Conservation (phyloP, 2,329 filamentous ascomycete species). For the Fusarium buxicola region DNA sequence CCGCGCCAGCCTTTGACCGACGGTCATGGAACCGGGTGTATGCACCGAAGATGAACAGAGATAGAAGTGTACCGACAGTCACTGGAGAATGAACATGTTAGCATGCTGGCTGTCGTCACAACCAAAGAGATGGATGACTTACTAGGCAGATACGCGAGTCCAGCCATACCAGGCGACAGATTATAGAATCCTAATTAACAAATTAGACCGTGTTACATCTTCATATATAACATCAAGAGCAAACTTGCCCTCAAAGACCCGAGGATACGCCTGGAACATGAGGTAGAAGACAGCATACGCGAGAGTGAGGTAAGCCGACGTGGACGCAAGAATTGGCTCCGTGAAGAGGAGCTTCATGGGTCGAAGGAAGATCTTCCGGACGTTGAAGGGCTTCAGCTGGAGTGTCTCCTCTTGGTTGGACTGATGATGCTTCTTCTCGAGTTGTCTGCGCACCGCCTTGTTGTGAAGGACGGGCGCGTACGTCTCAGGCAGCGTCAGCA, state of each 20-base stretch:
- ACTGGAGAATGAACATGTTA: conserved; percentile 33
- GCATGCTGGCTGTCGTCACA: neutral
- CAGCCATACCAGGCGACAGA: conserved; percentile 59
- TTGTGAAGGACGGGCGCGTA: conserved; percentile 64
- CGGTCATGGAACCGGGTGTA: conserved; percentile 48
- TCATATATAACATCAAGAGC: neutral
- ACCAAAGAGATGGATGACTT: conserved; percentile 43
- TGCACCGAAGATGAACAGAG: conserved; percentile 39
- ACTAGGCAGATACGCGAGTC: conserved; percentile 61
- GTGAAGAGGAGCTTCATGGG: conserved; percentile 60
- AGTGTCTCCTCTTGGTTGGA: conserved; percentile 53
- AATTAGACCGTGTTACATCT: conserved; percentile 4
- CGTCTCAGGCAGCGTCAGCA: conserved; percentile 57
- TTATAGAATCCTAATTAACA: conserved; percentile 49
- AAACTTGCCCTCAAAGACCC: conserved; percentile 55
- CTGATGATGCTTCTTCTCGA: conserved; percentile 54
- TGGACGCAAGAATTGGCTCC: conserved; percentile 62
- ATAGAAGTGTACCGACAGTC: conserved; percentile 38
- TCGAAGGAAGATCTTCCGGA: conserved; percentile 61
- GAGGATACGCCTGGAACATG: conserved; percentile 63
- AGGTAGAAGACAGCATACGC: conserved; percentile 65
- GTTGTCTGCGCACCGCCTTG: conserved; percentile 59
- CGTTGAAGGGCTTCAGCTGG: conserved; percentile 51
- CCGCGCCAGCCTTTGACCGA: conserved; percentile 40
- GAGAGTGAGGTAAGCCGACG: conserved; percentile 62